Percentiles rank a stretch among this genome's conserved stretches.
These are phyloP conservation scores for Globisporangium middletonii DNA, from an alignment of 352 stramenopile species.

Conservation along the genomic window DNA sequence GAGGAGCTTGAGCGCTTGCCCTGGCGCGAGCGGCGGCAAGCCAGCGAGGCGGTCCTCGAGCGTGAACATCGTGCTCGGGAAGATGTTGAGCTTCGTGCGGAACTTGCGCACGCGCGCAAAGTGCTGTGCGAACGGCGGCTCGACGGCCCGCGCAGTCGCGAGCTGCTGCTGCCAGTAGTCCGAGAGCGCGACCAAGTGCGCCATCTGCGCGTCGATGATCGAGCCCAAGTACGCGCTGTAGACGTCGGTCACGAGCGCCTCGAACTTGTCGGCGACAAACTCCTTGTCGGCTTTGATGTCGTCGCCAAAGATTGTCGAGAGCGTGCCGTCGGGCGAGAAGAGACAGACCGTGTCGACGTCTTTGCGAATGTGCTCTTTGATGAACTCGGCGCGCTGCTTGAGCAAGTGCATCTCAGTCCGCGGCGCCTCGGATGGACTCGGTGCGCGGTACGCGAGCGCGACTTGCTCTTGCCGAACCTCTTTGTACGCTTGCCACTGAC, in stretches of 20 bases:
- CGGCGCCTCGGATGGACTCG: neutral
- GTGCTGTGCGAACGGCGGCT: conserved; percentile 23
- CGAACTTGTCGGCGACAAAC: conserved; percentile 53
- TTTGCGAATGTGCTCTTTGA: conserved; percentile 68
- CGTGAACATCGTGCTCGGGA: conserved; percentile 41
- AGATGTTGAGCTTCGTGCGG: conserved; percentile 55
- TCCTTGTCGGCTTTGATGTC: conserved; percentile 42
- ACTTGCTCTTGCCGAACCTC: conserved; percentile 55
- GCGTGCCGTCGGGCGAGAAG: conserved; percentile 48
- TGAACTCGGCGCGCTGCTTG: conserved; percentile 56
- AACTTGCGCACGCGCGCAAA: conserved; percentile 56
- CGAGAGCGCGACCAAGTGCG: conserved; percentile 37
- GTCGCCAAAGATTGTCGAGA: conserved; percentile 70
- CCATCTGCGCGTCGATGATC: conserved; percentile 54
- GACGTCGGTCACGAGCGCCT: conserved; percentile 49
- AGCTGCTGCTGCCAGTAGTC: conserved; percentile 64
- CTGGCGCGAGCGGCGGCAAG: conserved; percentile 25
- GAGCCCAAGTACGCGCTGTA: conserved; percentile 48
- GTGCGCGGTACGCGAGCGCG: conserved; percentile 25
- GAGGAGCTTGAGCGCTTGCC: conserved; percentile 39
- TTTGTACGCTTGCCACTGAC: conserved; percentile 63
- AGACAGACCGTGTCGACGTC: conserved; percentile 70
- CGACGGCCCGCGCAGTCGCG: conserved; percentile 11
- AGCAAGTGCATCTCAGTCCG: conserved; percentile 19
- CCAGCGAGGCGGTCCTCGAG: conserved; percentile 37